Base-by-base conservation (phyloP, 352 stramenopile genomes). In the Pythium oligandrum region DNA sequence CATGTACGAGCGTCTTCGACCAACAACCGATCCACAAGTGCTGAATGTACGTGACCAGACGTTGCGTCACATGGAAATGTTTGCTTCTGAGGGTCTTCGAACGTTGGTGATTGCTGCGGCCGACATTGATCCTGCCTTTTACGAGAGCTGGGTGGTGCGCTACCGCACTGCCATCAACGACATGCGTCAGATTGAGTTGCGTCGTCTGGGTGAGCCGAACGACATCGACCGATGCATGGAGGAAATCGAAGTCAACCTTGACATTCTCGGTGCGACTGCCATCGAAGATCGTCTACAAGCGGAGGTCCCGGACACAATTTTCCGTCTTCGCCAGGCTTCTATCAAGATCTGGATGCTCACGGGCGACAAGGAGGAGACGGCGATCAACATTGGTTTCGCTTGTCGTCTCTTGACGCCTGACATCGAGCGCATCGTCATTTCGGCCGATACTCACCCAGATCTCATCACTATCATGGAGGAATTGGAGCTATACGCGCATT, bases 311-410 rank as follows among this genome's bases (percentile, higher is more conserved):
- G 87, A 96, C 48, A 93, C 90, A 6, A 98, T 98, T 57, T 80
- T 84, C 55, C 88, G 93, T 51, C 65, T 98, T n/a, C 80, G 86
- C 0, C 72, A 93, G 44, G 94, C 93, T 5, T 89, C 90, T 7
- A 97, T 98, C 51, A 96, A 97, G 68, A 84, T 98, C 38, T 98
- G 92, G 90, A 96, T 98, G 73, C 81, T 98, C 26, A 98, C 93
- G 4, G 93, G 93, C 5, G 93, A 98, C 64, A 98, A 98, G 66
- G 71, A 96, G 57, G 93, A 98, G 63, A 98, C 93, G 3, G 93
- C 93, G 9, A 97, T 98, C 61, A 98, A 98, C 64, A 98, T 98
- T 64, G 94, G 84, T n/a, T 97, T 96, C 66, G 86, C 90, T 5
- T 97, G 86, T 51, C 83, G 89, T 9, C 48, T 98, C 12, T 53